Evolutionary conservation across 139 green algal genomes (phyloP).

Genomic region (Eudorina sp.): DNA sequence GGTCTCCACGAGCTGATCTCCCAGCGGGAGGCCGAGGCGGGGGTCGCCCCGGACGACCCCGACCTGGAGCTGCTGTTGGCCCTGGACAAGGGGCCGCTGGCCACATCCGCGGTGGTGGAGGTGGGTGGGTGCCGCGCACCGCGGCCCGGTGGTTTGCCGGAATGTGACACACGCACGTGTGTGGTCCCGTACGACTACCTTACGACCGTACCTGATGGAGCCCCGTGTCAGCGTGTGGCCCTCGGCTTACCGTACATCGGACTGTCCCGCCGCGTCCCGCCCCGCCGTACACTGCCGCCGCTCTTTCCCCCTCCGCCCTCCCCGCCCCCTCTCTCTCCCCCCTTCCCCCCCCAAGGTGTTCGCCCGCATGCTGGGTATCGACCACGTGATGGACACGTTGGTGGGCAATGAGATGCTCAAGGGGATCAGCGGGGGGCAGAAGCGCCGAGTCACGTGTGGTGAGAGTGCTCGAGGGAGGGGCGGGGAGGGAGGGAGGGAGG

Average conservation of each 20-base stretch:
- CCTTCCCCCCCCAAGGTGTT: neutral
- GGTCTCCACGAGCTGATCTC: neutral
- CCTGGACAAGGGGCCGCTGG: neutral
- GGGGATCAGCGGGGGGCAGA: slow-evolving; percentile 83
- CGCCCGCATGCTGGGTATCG: slow-evolving; percentile 55
- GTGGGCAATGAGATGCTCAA: slow-evolving; percentile 82
- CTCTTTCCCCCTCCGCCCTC: neutral
- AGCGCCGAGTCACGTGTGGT: slow-evolving; percentile 79
- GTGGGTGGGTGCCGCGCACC: slow-evolving; percentile 3
- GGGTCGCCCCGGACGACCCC: neutral
- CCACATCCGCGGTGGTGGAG: neutral
- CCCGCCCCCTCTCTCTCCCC: neutral
- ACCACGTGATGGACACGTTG: slow-evolving; percentile 70
- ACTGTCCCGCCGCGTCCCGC: no score
- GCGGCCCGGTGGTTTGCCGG: no score
- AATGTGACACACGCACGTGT: no score
- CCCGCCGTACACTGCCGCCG: neutral
- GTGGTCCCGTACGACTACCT: no score
- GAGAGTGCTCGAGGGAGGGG: slow-evolving; percentile 68
- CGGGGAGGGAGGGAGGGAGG: no score
- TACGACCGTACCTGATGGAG: no score
- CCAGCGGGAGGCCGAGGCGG: slow-evolving; percentile 9
- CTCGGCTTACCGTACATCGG: no score
- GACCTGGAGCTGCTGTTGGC: neutral
- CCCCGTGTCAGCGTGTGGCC: no score